phyloP scores from a whole-genome alignment of 805 yeast species.

The Teunomyces kruisii region DNA sequence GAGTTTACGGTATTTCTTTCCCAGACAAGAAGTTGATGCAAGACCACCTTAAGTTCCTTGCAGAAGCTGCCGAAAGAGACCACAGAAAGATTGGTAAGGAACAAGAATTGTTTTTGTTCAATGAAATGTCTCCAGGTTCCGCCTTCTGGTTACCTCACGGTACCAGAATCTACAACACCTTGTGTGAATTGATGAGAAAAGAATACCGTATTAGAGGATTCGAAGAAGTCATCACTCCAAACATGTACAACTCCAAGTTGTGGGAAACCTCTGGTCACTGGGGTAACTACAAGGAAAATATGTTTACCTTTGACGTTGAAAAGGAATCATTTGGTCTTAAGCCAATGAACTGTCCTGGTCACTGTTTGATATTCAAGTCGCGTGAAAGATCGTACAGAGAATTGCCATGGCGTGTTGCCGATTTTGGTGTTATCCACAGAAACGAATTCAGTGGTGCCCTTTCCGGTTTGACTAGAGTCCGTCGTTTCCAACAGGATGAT shows the following conservation, averaged over 20 bases:
- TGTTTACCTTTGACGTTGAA: slow-evolving; percentile 96
- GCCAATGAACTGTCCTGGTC: slow-evolving; percentile 94
- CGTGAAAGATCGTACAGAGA: slow-evolving; percentile 96
- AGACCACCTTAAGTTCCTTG: slow-evolving; percentile 89
- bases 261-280: slow-evolving; percentile 99
- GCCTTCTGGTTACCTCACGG: slow-evolving; percentile 99
- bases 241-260: slow-evolving; percentile 94
- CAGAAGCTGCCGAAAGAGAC: slow-evolving; percentile 94
- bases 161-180: slow-evolving; percentile 90
- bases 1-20: slow-evolving; percentile 97
- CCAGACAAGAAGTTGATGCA: slow-evolving; percentile 97
- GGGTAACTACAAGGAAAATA: slow-evolving; percentile 96
- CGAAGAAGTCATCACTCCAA: slow-evolving; percentile 98
- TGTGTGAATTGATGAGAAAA: slow-evolving; percentile 72
- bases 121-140: slow-evolving; percentile 97
- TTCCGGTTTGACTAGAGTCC: slow-evolving; percentile 87
- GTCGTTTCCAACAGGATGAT: slow-evolving; percentile 99
- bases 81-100: slow-evolving; percentile 96
- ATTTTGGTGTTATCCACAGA: slow-evolving; percentile 95
- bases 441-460: slow-evolving; percentile 95
- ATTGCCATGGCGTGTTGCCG: slow-evolving; percentile 98
- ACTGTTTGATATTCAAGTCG: slow-evolving; percentile 87
- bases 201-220: slow-evolving; percentile 94
- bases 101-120: slow-evolving; percentile 92
- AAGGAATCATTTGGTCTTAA: slow-evolving; percentile 93